Conservation (phyloP, 208 protist genomes). For the Leishmania tropica region DNA sequence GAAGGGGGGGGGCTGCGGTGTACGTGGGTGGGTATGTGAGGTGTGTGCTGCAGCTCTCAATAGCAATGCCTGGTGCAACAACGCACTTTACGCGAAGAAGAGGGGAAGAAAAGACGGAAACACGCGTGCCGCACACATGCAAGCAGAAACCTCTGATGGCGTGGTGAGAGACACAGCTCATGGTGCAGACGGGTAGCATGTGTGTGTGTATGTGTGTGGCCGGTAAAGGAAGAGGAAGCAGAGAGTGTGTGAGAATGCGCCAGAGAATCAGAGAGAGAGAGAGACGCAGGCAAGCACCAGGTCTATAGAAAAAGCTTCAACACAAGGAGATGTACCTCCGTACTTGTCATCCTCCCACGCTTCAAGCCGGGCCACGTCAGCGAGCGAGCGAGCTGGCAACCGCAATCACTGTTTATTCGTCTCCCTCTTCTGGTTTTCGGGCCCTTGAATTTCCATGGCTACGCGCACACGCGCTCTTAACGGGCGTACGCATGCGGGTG, state of each 20-base stretch:
- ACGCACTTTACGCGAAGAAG: not conserved
- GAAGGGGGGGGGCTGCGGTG: not conserved
- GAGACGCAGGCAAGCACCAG: not conserved
- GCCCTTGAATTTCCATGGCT: not conserved
- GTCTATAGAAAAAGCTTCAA: not conserved
- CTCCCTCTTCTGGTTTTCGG: not conserved
- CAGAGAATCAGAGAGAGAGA: not conserved
- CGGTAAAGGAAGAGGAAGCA: not conserved
- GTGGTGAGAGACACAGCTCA: not conserved
- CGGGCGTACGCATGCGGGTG: not conserved
- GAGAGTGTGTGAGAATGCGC: not conserved
- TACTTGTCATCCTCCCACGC: not conserved
- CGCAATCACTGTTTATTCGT: not conserved
- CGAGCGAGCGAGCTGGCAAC: not conserved
- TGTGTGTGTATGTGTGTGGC: not conserved
- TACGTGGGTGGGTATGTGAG: not conserved
- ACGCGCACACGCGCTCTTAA: not conserved
- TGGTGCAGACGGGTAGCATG: not conserved
- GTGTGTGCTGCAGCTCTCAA: not conserved
- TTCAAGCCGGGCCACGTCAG: not conserved
- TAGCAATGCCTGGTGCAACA: not conserved
- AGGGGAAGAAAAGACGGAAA: not conserved
- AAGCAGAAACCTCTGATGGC: not conserved
- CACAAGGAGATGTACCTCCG: not conserved
- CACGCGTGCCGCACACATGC: not conserved